Evolutionary conservation across 148 eudicot species (phyloP).

Genomic region (Talinum fruticosum): DNA sequence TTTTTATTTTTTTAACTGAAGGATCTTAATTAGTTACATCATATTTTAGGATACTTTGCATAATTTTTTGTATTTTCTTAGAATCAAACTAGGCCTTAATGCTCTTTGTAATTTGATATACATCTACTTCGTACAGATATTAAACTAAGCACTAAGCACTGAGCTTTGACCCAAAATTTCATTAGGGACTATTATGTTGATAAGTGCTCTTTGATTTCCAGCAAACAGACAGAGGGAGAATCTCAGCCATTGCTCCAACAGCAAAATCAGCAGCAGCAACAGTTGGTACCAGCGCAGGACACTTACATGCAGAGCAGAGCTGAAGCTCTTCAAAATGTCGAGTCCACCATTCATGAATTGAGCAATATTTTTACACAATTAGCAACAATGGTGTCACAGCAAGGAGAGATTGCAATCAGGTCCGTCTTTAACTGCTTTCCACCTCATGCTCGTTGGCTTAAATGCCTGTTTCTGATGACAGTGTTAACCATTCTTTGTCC

Average conservation of each 20-base stretch:
- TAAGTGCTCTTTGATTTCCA: slow-evolving; percentile 18
- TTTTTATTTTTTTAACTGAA: too few species aligned
- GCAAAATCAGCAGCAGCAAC: slow-evolving; percentile 57
- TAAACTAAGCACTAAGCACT: not conserved
- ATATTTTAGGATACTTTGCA: too few species aligned
- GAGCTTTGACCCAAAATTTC: not conserved
- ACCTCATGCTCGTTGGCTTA: not conserved
- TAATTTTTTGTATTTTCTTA: not conserved
- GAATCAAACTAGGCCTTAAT: too few species aligned
- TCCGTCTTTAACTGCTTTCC: slow-evolving; percentile 16
- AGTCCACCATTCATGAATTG: slow-evolving; percentile 82
- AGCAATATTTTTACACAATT: slow-evolving; percentile 69
- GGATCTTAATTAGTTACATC: too few species aligned
- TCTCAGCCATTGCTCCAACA: slow-evolving; percentile 69
- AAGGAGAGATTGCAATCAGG: slow-evolving; percentile 85
- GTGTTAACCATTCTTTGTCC: not conserved
- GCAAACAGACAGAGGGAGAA: slow-evolving; percentile 63
- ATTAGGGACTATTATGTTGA: not conserved
- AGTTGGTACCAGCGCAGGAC: slow-evolving; percentile 72
- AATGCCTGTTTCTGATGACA: not conserved
- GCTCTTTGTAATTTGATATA: not conserved
- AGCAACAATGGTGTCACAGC: slow-evolving; percentile 83
- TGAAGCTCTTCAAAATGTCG: slow-evolving; percentile 87
- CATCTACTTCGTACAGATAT: not conserved
- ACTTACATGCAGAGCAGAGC: slow-evolving; percentile 87